Evolutionary conservation across 2,329 filamentous ascomycete species (phyloP).

Genomic region (Sphaerulina populicola): DNA sequence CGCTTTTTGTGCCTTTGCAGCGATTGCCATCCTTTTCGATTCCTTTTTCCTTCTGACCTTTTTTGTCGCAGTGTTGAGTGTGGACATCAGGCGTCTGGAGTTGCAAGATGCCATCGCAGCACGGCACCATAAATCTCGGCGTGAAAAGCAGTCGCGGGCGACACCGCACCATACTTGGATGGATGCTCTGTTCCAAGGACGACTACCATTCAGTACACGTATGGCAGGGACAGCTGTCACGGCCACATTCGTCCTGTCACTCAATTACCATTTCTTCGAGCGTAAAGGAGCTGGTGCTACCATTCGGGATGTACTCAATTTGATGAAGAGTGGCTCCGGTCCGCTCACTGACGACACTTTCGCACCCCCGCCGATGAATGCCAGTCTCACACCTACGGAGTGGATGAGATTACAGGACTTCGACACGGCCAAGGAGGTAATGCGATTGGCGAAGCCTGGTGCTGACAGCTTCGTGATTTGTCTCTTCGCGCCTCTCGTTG

Average conservation of each 20-base stretch:
- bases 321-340: conserved; percentile 18
- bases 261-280: conserved; percentile 72
- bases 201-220: conserved; percentile 59
- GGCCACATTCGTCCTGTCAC: conserved; percentile 61
- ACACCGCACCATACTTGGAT: conserved; percentile 47
- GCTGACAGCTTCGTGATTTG: conserved; percentile 64
- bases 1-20: conserved; percentile 68
- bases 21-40: conserved; percentile 66
- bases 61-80: conserved; percentile 68
- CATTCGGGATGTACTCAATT: conserved; percentile 27
- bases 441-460: conserved; percentile 64
- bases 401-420: conserved; percentile 73
- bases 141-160: conserved; percentile 21
- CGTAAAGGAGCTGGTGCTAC: conserved; percentile 39
- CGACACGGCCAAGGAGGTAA: conserved; percentile 67
- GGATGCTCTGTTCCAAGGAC: conserved; percentile 55
- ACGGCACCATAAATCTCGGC: conserved; percentile 26
- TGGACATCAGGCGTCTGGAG: conserved; percentile 69
- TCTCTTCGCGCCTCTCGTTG: conserved; percentile 66
- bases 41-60: conserved; percentile 72
- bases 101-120: conserved; percentile 59
- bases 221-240: conserved; percentile 68
- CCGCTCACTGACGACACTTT: conserved; percentile 25
- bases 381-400: conserved; percentile 64
- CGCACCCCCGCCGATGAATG: conserved; percentile 55